Evolutionary conservation across 2,329 filamentous ascomycete genomes (phyloP).

Genomic region (Nigrospora osmanthi): DNA sequence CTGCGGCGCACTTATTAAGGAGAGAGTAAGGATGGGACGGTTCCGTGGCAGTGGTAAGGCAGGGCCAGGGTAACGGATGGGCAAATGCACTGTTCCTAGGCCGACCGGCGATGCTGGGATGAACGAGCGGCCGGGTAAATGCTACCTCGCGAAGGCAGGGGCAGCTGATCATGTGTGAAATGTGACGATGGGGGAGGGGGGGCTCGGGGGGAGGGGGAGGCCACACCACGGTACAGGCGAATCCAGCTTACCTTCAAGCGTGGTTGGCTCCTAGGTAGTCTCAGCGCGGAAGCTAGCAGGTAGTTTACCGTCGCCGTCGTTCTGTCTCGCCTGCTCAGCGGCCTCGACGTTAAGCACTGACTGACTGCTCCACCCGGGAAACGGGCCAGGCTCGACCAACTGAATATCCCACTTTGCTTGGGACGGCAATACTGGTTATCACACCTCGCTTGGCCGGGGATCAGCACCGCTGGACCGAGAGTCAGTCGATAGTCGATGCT

Average conservation of each 20-base stretch:
- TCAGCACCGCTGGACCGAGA: too few species aligned
- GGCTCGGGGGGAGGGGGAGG: background rate
- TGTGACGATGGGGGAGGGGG: background rate
- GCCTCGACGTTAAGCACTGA: background rate
- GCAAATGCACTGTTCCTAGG: background rate
- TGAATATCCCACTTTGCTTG: too few species aligned
- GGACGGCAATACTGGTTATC: too few species aligned
- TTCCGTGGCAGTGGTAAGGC: constrained; percentile 1
- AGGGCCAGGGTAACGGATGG: background rate
- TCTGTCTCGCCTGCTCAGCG: background rate
- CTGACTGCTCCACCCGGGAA: background rate
- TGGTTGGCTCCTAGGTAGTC: background rate
- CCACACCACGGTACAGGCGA: too few species aligned
- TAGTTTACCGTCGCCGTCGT: background rate
- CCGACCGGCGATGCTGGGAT: background rate
- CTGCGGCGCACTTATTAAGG: background rate
- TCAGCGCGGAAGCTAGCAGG: background rate
- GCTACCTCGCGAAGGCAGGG: background rate
- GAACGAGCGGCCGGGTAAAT: background rate
- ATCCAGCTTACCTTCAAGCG: too few species aligned
- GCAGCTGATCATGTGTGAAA: background rate
- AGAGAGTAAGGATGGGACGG: background rate
- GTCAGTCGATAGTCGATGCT: too few species aligned
- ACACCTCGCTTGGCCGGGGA: too few species aligned
- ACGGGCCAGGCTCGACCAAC: too few species aligned